These are phyloP conservation scores for Diaporthe humulicola DNA, from an alignment of 2,329 filamentous ascomycete genomes.

Conservation along the genomic window DNA sequence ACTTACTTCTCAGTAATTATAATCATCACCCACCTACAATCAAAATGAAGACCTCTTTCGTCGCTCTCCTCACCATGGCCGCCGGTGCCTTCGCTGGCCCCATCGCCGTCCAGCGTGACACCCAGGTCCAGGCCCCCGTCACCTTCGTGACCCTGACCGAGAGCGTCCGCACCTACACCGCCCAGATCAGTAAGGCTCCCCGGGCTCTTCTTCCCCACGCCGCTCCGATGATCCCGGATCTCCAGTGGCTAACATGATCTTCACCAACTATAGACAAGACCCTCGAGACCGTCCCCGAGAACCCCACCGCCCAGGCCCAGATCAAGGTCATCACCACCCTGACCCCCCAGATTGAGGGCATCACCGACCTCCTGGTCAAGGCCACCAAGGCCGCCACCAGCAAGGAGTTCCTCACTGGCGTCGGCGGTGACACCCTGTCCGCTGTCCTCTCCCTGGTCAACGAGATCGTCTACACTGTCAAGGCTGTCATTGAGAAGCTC, in stretches of 20 bases:
- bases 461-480: slow-evolving; percentile 46
- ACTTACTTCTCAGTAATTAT: slow-evolving; percentile 31
- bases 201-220: not conserved
- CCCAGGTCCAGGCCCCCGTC: slow-evolving; percentile 40
- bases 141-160: slow-evolving; percentile 43
- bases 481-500: slow-evolving; percentile 46
- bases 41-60: slow-evolving; percentile 46
- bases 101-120: slow-evolving; percentile 43
- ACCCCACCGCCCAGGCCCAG: slow-evolving; percentile 42
- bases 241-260: not conserved
- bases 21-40: slow-evolving; percentile 23
- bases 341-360: slow-evolving; percentile 44
- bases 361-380: slow-evolving; percentile 43
- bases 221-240: not conserved
- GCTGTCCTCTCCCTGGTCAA: slow-evolving; percentile 44
- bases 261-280: slow-evolving; percentile 42
- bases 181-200: slow-evolving; percentile 45
- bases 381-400: slow-evolving; percentile 44
- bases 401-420: slow-evolving; percentile 36
- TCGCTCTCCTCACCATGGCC: slow-evolving; percentile 44
- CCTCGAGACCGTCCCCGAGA: slow-evolving; percentile 41
- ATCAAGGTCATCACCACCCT: slow-evolving; percentile 43
- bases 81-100: slow-evolving; percentile 43
- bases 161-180: slow-evolving; percentile 44
- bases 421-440: slow-evolving; percentile 41